These are phyloP conservation scores for Rosellinia necatrix DNA, from an alignment of 2,329 filamentous ascomycete species.

Conservation along the genomic window DNA sequence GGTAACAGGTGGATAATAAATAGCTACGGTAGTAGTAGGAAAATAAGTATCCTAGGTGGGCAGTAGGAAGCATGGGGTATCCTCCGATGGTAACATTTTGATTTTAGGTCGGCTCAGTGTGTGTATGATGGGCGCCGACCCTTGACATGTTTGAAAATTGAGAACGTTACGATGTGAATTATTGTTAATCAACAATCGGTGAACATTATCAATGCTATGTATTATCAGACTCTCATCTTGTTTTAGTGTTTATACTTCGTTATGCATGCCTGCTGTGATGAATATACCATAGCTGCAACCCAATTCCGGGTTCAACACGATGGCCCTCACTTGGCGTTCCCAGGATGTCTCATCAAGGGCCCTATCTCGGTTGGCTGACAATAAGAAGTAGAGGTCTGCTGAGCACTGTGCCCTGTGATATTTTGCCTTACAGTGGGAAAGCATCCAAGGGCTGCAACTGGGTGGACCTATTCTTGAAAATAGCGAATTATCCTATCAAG, in stretches of 20 bases:
- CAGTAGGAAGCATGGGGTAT: no score
- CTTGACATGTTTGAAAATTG: no score
- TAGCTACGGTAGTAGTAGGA: no score
- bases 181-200: background rate
- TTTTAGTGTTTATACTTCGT: background rate
- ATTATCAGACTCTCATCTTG: background rate
- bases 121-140: no score
- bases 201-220: background rate
- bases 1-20: no score
- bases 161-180: no score
- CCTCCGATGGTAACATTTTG: no score
- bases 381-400: background rate
- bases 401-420: background rate
- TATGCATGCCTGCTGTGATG: background rate
- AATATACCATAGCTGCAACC: background rate
- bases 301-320: background rate
- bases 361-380: background rate
- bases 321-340: background rate
- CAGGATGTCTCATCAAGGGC: background rate
- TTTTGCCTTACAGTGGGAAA: background rate
- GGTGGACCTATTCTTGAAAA: background rate
- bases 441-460: background rate
- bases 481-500: background rate
- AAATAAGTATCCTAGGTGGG: no score
- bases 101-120: no score